Base-by-base conservation (phyloP, 148 eudicot genomes). In the Bassia scoparia region DNA sequence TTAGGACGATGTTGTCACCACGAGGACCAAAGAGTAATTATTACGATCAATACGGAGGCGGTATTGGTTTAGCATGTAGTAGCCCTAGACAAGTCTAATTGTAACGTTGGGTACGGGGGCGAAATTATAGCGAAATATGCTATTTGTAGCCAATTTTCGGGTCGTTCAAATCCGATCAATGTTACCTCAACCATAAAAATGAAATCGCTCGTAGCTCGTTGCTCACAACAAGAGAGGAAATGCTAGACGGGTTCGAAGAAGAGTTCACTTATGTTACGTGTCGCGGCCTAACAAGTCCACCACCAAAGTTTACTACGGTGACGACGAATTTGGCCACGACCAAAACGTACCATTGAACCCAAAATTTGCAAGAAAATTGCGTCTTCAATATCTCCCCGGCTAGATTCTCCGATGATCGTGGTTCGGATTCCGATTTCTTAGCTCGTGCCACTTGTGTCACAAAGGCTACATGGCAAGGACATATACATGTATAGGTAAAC, bases 401-500 rank as follows among this genome's bases (percentile, higher is more conserved):
- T 3, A 75, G 52, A 44, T 46, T 61, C 24, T 52, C 46, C 17
- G 78, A 70, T 0, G 81, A 77, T 27, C 15, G 15, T 48, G 66
- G 16, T 41, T 78, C 65, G 1, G 15, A 13, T 41, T 69, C 88
- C 16, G 89, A 86, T 83, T 89, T 92, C 91, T 92, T 16, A 87
- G 86, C 58, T 85, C 81, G 0, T 92, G 97, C 35, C 72, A 86
- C 65, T 54, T 80, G 80, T 92, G 97, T 80, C 78, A 69, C 55
- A 89, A 88, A 56, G 79, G 80, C 88, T 92, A 31, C 89, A 88
- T 44, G 97, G 93, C 78, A 83, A 87, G 78, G 96, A 92, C 74
- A 89, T 92, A 67, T 92, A 81, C 84, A 92, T 92, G 96, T 92
- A 92, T 74, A 89, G 97, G 97, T 92, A 89, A 62, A 10, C 11